Conservation (phyloP, 2,329 filamentous ascomycete genomes). For the Cadophora luteo-olivacea region DNA sequence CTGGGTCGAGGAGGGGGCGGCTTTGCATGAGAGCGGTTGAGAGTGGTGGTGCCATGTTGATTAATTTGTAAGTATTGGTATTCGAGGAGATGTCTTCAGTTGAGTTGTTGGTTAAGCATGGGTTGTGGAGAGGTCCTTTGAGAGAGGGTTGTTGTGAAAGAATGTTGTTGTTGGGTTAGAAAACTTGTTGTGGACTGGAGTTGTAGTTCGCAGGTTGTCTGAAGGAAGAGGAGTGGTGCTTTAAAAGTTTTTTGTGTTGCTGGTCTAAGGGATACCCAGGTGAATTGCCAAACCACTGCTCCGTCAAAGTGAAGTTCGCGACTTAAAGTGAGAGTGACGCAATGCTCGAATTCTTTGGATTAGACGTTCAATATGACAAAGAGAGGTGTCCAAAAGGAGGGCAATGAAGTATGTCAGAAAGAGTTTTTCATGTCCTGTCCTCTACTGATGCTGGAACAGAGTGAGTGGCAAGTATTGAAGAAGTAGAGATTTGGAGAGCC, state of each 20-base stretch:
- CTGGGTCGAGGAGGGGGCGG: slow-evolving; percentile 15
- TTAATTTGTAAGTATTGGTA: neutral
- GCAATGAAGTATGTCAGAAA: too few relatives aligned
- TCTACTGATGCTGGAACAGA: too few relatives aligned
- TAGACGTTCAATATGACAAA: too few relatives aligned
- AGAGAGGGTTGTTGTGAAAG: neutral
- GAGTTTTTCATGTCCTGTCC: too few relatives aligned
- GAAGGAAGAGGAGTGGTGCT: neutral
- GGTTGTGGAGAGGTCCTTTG: neutral
- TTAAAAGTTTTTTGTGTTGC: neutral
- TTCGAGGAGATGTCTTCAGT: neutral
- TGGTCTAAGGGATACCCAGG: neutral
- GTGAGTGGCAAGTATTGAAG: too few relatives aligned
- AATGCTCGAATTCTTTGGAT: too few relatives aligned
- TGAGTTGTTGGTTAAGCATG: neutral
- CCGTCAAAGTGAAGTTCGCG: neutral
- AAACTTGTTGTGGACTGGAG: neutral
- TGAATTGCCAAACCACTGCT: neutral
- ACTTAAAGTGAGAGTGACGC: too few relatives aligned
- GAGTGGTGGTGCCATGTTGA: slow-evolving; percentile 7
- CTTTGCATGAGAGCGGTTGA: neutral
- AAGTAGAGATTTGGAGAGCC: too few relatives aligned
- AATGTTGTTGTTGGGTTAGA: neutral
- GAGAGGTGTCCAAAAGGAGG: too few relatives aligned
- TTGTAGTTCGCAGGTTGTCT: neutral